Base-by-base conservation (phyloP, 345 rosid genomes). In the Rhodomyrtus tomentosa region DNA sequence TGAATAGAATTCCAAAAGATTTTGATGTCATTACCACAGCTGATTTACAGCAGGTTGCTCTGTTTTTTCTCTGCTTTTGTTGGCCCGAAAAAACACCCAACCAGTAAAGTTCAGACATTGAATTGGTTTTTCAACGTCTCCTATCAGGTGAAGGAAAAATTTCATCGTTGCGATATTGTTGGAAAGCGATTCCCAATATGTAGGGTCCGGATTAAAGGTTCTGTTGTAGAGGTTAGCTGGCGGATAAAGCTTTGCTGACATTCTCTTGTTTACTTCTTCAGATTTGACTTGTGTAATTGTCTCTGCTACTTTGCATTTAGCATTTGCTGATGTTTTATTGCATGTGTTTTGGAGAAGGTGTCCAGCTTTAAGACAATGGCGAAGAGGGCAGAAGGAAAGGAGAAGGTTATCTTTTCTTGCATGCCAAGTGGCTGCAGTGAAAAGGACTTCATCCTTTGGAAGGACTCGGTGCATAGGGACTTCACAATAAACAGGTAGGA, bases 1-100 rank as follows among this genome's bases (percentile, higher is more conserved):
- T 97, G 24, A 87, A 93, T 15, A 93, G 90, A 89, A 85, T 85
- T 50, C 99, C 99, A 42, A 97, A 97, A 90, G 99, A 95, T 89
- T 95, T 90, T 90, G 99, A 97, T 90, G 93, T 97, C 73, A 91
- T 97, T 92, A 97, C 99, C 83, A 92, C 99, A 3, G 99, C 99
- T 45, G 87, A 79, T 20, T 98, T 95, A 84, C 85, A 85, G 74
- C 88, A 97, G 99, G 99, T 97, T 68, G 76, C 40, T 36, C 76
- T 42, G 20, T 68, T 68, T 68, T 36, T 68, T 18, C 42, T 40
- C 45, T 68, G 42, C 45, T 10, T 68, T 68, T 68, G 45, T 32
- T 68, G 48, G 36, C 58, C 14, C 12, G 40, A 58, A 38, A 15
- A 25, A 58, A 32, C 62, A 51, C 27, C 52, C 42, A 7, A 49